Base-by-base conservation (phyloP, 371 early-diverging fungal genomes). In the Racocetra persica region DNA sequence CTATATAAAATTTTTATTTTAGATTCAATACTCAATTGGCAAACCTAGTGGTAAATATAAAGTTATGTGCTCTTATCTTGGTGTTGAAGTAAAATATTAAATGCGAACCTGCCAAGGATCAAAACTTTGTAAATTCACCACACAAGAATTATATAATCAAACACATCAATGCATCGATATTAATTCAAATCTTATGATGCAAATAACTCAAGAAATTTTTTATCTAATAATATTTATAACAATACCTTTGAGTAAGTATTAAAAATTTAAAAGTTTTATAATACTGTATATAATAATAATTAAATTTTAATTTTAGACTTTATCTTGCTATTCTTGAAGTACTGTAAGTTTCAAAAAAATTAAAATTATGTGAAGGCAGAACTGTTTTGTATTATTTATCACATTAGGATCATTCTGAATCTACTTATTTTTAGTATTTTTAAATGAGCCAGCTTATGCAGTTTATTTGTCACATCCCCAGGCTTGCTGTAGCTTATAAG, bases 11-110 rank as follows among this genome's bases (percentile, higher is more conserved):
- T 32, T 32, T 32, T 32, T 32, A 32, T 32, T 32, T 32, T 32
- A 32, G 32, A 32, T 69, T 36, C 69, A 69, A 41, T 69, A 69
- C n/a, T 69, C 69, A 28, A 69, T 69, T 69, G 69, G 69, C 41
- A 41, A 69, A 16, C 69, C 69, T 8, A 38, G 69, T 69, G 41
- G 36, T 41, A 20, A 69, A 69, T 36, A 69, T 28, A 36, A 16
- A 20, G 18, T 32, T n/a, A 36, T 69, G 45, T 45, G 26, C 11
- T 20, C 52, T n/a, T 74, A 28, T 36, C 38, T 54, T 28, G 74
- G 55, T 55, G 18, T 54, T 74, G 57, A 49, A 11, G 16, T 24
- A 14, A 74, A 52, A 74, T 11, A 18, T 7, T 57, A 74, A 54
- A 16, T 55, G 22, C 49, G 74, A 74, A 74, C 55, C 20, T 74